A percentile compares a stretch with the other conserved stretches of the same genome.
Conservation (phyloP, 352 stramenopile genomes). For the Globisporangium cylindrosporum region DNA sequence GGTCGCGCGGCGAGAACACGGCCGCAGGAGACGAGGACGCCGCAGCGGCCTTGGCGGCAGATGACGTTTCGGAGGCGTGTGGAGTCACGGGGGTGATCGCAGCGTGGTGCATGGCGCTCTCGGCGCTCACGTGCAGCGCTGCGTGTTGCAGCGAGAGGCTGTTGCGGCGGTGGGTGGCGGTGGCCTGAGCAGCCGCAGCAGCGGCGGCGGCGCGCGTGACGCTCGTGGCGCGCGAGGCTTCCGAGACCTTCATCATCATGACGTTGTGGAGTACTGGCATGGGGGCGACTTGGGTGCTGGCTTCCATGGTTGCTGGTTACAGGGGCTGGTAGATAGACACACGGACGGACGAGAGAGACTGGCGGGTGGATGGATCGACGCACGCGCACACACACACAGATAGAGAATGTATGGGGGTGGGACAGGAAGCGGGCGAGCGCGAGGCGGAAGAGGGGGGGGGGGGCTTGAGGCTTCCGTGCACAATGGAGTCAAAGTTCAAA, state of each 20-base stretch:
- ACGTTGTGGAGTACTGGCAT: slow-evolving; percentile 22
- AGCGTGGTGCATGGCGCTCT: slow-evolving; percentile 16
- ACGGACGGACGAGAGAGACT: slow-evolving; percentile 10
- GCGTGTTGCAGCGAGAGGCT: slow-evolving; percentile 47
- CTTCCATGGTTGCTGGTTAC: slow-evolving; percentile 28
- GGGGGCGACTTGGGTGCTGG: slow-evolving; percentile 21
- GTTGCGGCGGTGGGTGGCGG: slow-evolving; percentile 29
- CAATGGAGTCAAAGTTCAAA: slow-evolving; percentile 66
- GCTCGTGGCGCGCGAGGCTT: slow-evolving; percentile 19
- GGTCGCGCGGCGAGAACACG: slow-evolving; percentile 54
- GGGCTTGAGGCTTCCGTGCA: slow-evolving; percentile 31
- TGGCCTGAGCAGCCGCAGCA: slow-evolving; percentile 15
- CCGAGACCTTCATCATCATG: slow-evolving; percentile 22
- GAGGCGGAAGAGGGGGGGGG: background rate
- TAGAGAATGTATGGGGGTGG: slow-evolving; percentile 5
- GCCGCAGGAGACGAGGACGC: slow-evolving; percentile 12
- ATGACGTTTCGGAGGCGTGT: slow-evolving; percentile 23
- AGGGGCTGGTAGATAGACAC: background rate
- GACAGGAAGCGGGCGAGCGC: background rate
- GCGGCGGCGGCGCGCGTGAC: slow-evolving; percentile 18
- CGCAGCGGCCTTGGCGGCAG: background rate
- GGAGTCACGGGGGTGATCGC: slow-evolving; percentile 41
- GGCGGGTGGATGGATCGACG: slow-evolving; percentile 6
- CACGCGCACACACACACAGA: slow-evolving; percentile 12
- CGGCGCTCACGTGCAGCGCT: slow-evolving; percentile 15